Conservation (phyloP, 1,139 yeast genomes). For the Yamadazyma spencermartinsiae region DNA sequence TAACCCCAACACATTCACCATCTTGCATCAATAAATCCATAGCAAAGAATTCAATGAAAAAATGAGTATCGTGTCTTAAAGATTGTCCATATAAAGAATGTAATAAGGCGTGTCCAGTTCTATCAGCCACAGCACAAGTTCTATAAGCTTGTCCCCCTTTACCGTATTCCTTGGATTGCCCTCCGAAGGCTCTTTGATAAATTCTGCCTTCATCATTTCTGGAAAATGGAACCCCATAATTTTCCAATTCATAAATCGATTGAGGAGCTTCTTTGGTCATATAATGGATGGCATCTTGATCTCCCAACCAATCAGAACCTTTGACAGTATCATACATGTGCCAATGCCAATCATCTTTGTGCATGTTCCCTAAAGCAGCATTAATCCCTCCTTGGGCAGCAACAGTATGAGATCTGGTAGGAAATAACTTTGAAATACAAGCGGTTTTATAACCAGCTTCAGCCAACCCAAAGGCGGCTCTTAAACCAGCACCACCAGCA, state of each 20-base stretch:
- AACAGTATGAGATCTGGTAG: conserved; percentile 97
- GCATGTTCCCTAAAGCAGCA: conserved; percentile 98
- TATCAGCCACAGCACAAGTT: conserved; percentile 98
- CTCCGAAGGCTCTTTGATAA: conserved; percentile 99
- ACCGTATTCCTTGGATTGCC: conserved; percentile 93
- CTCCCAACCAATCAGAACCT: conserved; percentile 99
- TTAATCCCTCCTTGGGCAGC: conserved; percentile 99
- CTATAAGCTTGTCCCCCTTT: conserved; percentile 99
- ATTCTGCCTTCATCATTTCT: conserved; percentile 96
- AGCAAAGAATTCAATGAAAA: conserved; percentile 97
- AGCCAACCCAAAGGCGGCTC: conserved; percentile 98
- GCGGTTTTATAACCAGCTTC: conserved; percentile 98
- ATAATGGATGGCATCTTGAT: conserved; percentile 98
- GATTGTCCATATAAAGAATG: conserved; percentile 98
- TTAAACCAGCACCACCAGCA: conserved; percentile 98
- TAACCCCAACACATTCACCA: conserved; percentile 95
- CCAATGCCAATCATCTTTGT: conserved; percentile 98
- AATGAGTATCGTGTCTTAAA: conserved; percentile 93
- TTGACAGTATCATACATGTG: conserved; percentile 99
- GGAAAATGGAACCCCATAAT: conserved; percentile 97
- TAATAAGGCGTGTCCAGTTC: conserved; percentile 97
- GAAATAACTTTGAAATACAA: conserved; percentile 94
- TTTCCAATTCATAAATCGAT: conserved; percentile 94
- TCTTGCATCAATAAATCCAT: conserved; percentile 92
- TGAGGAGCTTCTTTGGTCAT: conserved; percentile 98